A percentile compares a stretch with the other conserved stretches of the same genome.
Conservation (phyloP, 1,139 yeast species). For the Lipomyces yarrowii region DNA sequence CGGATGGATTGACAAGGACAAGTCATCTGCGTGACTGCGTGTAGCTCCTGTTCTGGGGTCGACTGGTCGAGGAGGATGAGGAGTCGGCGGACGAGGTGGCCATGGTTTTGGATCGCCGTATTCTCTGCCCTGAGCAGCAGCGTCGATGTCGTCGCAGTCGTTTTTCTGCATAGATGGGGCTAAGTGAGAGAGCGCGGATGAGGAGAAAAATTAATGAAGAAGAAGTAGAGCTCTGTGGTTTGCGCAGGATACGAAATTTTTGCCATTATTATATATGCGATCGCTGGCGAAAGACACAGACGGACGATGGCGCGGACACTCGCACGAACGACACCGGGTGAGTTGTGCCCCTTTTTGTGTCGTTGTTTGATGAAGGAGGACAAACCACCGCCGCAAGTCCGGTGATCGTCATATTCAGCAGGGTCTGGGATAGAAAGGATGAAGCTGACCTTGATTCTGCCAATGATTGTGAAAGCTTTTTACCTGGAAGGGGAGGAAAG, state of each 20-base stretch:
- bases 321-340: background rate
- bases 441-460: too few species aligned
- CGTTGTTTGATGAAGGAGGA: too few species aligned
- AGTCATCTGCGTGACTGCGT: background rate
- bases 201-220: background rate
- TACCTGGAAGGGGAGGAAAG: too few species aligned
- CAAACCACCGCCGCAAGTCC: too few species aligned
- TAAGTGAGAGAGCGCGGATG: background rate
- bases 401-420: too few species aligned
- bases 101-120: constrained; percentile 12
- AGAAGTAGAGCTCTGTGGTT: background rate
- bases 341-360: background rate
- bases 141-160: background rate
- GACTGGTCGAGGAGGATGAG: constrained; percentile 19
- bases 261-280: background rate
- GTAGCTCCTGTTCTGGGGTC: background rate
- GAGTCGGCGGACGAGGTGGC: constrained; percentile 25
- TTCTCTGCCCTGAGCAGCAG: background rate
- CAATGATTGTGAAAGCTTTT: too few species aligned
- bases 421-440: too few species aligned
- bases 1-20: background rate
- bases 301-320: background rate
- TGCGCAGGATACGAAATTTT: too few species aligned
- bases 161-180: background rate
- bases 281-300: background rate